Evolutionary conservation across 2,329 filamentous ascomycete species (phyloP), one percentile per base, ranked within the genome.

Genomic region (Arthrobotrys sphaeroides): DNA sequence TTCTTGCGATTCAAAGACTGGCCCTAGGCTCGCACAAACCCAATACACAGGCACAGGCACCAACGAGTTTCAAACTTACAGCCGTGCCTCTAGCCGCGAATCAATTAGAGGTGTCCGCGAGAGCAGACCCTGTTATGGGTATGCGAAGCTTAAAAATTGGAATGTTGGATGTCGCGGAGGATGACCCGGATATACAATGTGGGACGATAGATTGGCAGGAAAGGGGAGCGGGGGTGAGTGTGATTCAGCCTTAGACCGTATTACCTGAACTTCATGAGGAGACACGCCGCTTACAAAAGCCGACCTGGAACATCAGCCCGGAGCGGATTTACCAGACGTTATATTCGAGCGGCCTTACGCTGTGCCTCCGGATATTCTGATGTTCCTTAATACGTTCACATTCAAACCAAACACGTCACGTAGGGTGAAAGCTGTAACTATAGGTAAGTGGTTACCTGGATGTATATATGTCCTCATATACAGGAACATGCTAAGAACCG

Each of bases 91-190:
- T 74, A 3, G 38, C 70, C 2, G 61, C 70, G 2, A 67, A 62
- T 20, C 70, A 74, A 18, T 18, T 74, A 0, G 70, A 74, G 36
- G 2, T 74, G 13, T 28, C 26, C 13, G 53, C 55, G 5, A 67
- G 22, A 12, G 28, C 70, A 20, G 59, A 49, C 31, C 6, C 45
- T 31, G 61, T 57, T 28, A 53, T 67, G 62, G 33, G 51, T 18
- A 57, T 74, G 18, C 55, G 60, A 47, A 74, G 70, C 33, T 20
- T 74, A 20, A 67, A 74, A 22, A 26, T 74, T 40, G 70, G 61
- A 5, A 74, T 74, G 70, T 40, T 74, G 24, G 70, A 74, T 61
- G 43, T 74, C 13, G 38, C 53, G 2, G 70, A 74, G 4, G 70
- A 74, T 28, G 70, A 74, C 13, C 51, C 43, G 18, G 70, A 74